phyloP scores from a whole-genome alignment of 192 early-diverging fungal species.

The Gigaspora rosea region DNA sequence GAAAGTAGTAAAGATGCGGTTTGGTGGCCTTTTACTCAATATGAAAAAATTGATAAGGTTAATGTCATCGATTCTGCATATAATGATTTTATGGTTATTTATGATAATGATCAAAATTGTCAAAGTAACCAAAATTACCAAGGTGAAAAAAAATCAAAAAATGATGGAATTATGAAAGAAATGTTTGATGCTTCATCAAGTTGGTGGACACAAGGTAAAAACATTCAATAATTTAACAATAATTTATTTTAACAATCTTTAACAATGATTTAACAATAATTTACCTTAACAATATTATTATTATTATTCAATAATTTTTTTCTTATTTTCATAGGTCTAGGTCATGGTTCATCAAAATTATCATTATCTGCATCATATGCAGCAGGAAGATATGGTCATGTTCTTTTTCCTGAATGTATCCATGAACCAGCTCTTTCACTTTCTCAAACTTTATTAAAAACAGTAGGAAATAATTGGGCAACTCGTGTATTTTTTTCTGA shows the following conservation, averaged over 20 bases:
- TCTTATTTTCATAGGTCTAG: conserved; percentile 42
- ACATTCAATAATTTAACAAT: too few species aligned
- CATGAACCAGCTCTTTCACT: conserved; percentile 67
- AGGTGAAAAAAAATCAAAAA: conserved; percentile 8
- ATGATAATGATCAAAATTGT: conserved; percentile 39
- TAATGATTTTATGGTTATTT: conserved; percentile 61
- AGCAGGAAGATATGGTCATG: conserved; percentile 76
- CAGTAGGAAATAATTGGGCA: conserved; percentile 62
- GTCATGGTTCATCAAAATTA: conserved; percentile 65
- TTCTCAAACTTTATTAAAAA: conserved; percentile 56
- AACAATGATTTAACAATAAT: too few species aligned
- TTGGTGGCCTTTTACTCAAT: conserved; percentile 88
- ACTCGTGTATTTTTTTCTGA: conserved; percentile 78
- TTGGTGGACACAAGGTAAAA: conserved; percentile 77
- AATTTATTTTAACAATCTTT: too few species aligned
- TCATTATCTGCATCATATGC: conserved; percentile 64
- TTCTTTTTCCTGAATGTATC: conserved; percentile 75
- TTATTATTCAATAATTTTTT: background rate
- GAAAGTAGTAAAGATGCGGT: conserved; percentile 50
- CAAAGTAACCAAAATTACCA: conserved; percentile 9
- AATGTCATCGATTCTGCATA: conserved; percentile 79
- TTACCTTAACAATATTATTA: too few species aligned
- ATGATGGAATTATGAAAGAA: conserved; percentile 35
- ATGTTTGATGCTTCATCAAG: conserved; percentile 76
- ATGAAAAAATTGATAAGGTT: conserved; percentile 52